Evolutionary conservation across 2,329 filamentous ascomycete genomes (phyloP).

Genomic region (Fusarium nodosum): DNA sequence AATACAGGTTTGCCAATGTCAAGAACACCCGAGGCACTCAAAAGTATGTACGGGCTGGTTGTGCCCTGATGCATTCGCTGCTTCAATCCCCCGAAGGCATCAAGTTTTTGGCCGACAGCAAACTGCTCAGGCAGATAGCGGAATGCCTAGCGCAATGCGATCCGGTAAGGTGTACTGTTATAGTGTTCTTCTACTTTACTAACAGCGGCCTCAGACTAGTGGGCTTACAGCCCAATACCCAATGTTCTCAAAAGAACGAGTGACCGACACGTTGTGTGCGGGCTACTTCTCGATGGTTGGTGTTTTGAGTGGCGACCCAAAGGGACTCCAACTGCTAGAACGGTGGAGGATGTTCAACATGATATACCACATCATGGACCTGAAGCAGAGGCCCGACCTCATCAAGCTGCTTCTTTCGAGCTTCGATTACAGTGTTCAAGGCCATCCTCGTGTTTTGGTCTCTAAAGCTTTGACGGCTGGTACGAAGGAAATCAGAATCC

Average conservation of each 20-base stretch:
- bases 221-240: constrained; percentile 85
- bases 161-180: constrained; percentile 67
- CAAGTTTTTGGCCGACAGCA: constrained; percentile 89
- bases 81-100: constrained; percentile 88
- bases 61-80: constrained; percentile 86
- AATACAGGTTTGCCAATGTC: constrained; percentile 92
- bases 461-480: constrained; percentile 94
- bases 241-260: constrained; percentile 87
- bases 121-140: constrained; percentile 91
- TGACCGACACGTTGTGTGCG: constrained; percentile 87
- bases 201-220: constrained; percentile 65
- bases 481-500: constrained; percentile 91
- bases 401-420: constrained; percentile 89
- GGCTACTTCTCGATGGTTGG: constrained; percentile 97
- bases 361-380: constrained; percentile 98
- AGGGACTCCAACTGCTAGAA: constrained; percentile 90
- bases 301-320: constrained; percentile 83
- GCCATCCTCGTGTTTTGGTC: constrained; percentile 90
- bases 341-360: constrained; percentile 99
- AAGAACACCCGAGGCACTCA: constrained; percentile 93
- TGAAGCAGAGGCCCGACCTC: constrained; percentile 90
- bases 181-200: constrained; percentile 34
- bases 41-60: constrained; percentile 91
- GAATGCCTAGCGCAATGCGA: constrained; percentile 97
- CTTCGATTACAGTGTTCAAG: constrained; percentile 90